Conservation (phyloP, 2,329 filamentous ascomycete genomes). For the Claviceps spartinae region DNA sequence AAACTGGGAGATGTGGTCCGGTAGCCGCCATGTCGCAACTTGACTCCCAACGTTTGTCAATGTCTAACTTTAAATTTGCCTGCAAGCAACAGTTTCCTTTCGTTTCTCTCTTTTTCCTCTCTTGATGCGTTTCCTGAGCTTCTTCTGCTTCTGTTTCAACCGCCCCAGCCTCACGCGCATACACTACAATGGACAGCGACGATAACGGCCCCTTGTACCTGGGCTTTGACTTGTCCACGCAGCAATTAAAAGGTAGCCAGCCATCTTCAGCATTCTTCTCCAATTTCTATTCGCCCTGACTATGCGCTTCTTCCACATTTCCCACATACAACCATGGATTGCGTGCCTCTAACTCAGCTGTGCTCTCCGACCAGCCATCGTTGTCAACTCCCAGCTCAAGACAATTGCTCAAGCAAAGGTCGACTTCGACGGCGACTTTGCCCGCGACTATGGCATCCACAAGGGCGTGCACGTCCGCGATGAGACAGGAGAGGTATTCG, state of each 20-base stretch:
- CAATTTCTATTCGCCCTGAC: background rate
- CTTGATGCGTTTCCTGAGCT: background rate
- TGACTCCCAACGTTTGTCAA: background rate
- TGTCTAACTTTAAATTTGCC: no score
- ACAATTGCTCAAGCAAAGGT: constrained; percentile 78
- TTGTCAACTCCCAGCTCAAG: constrained; percentile 70
- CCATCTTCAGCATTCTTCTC: background rate
- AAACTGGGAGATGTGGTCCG: background rate
- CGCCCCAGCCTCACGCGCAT: background rate
- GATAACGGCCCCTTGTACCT: constrained; percentile 56
- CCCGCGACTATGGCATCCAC: constrained; percentile 57
- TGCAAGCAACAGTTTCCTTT: background rate
- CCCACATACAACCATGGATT: background rate
- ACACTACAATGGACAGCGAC: background rate
- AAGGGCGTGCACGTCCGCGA: constrained; percentile 83
- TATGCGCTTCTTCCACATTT: background rate
- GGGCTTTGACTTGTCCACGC: constrained; percentile 91
- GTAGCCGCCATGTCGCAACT: background rate
- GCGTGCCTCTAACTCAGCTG: background rate
- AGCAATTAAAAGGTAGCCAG: constrained; percentile 72
- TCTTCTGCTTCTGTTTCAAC: background rate
- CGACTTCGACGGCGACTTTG: constrained; percentile 82
- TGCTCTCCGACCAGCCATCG: constrained; percentile 52
- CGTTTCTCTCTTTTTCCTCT: background rate
- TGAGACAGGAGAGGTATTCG: constrained; percentile 75